These are phyloP conservation scores for Ceratocystis albifundus DNA, from an alignment of 2,329 filamentous ascomycete genomes.

Conservation along the genomic window DNA sequence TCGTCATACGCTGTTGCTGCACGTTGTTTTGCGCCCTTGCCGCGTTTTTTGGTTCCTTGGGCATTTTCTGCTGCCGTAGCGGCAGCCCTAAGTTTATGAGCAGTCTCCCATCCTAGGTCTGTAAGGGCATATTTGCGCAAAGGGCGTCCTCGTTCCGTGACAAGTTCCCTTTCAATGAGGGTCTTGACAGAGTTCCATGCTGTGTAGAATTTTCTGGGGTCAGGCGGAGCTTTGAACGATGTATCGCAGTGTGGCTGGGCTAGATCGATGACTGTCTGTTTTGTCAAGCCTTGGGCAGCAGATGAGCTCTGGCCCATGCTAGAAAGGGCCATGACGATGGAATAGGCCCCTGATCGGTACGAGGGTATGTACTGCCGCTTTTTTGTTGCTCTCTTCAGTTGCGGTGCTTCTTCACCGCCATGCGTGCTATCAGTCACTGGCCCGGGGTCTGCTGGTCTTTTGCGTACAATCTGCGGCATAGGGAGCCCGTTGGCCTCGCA, in stretches of 20 bases:
- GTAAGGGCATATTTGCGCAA: conserved; percentile 58
- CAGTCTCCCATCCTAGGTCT: conserved; percentile 68
- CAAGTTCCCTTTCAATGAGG: conserved; percentile 58
- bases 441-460: conserved; percentile 26
- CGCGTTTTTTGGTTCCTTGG: neutral
- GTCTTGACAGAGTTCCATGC: conserved; percentile 79
- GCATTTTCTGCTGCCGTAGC: conserved; percentile 21
- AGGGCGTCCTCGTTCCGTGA: conserved; percentile 59
- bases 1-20: neutral
- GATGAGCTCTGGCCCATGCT: conserved; percentile 43
- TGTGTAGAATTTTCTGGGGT: conserved; percentile 60
- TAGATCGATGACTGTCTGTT: conserved; percentile 53
- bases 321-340: conserved; percentile 55
- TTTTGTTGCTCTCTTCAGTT: conserved; percentile 48
- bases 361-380: conserved; percentile 59
- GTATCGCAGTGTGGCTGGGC: conserved; percentile 63
- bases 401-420: conserved; percentile 29
- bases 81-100: conserved; percentile 44
- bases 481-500: conserved; percentile 56
- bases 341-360: conserved; percentile 63
- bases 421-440: neutral
- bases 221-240: conserved; percentile 57
- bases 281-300: conserved; percentile 47
- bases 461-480: conserved; percentile 41
- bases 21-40: neutral